Evolutionary conservation across 2,329 filamentous ascomycete species (phyloP).

Genomic region (Phialophora expanda): DNA sequence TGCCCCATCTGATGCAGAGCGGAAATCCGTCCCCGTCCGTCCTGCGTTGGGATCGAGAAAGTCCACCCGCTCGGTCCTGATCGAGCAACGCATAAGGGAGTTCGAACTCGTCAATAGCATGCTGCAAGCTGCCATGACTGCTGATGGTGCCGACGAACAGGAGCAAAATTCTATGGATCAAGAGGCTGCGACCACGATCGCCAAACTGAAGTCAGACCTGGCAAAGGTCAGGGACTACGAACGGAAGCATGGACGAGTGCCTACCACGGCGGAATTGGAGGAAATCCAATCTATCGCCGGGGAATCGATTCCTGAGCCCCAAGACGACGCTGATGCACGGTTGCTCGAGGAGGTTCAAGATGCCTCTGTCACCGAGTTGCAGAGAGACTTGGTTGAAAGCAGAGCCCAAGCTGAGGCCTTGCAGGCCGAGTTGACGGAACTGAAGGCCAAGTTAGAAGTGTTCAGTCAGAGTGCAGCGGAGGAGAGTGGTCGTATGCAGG

Average conservation of each 20-base stretch:
- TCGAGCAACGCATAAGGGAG: constrained; percentile 42
- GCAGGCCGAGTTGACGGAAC: constrained; percentile 43
- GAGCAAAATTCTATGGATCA: constrained; percentile 38
- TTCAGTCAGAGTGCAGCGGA: constrained; percentile 48
- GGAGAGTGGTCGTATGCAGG: constrained; percentile 48
- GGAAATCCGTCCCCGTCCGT: constrained; percentile 23
- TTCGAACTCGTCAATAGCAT: constrained; percentile 42
- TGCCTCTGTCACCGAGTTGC: constrained; percentile 8
- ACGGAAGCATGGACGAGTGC: constrained; percentile 35
- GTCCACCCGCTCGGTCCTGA: constrained; percentile 40
- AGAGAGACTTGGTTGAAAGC: constrained; percentile 28
- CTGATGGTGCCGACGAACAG: constrained; percentile 40
- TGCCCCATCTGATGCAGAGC: constrained; percentile 11
- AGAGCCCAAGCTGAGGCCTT: constrained; percentile 30
- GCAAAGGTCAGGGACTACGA: constrained; percentile 38
- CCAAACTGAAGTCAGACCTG: constrained; percentile 40
- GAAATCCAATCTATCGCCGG: constrained; percentile 26
- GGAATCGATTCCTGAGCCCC: constrained; percentile 16
- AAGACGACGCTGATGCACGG: constrained; percentile 10
- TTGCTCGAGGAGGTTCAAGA: neutral
- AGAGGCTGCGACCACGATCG: constrained; percentile 38
- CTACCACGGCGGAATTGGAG: constrained; percentile 33
- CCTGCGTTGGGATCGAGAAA: constrained; percentile 37
- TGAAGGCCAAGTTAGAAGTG: constrained; percentile 46
- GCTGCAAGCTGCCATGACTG: constrained; percentile 42